These are phyloP conservation scores for Colletotrichum sp. DNA, from an alignment of 2,329 filamentous ascomycete genomes.

Conservation along the genomic window DNA sequence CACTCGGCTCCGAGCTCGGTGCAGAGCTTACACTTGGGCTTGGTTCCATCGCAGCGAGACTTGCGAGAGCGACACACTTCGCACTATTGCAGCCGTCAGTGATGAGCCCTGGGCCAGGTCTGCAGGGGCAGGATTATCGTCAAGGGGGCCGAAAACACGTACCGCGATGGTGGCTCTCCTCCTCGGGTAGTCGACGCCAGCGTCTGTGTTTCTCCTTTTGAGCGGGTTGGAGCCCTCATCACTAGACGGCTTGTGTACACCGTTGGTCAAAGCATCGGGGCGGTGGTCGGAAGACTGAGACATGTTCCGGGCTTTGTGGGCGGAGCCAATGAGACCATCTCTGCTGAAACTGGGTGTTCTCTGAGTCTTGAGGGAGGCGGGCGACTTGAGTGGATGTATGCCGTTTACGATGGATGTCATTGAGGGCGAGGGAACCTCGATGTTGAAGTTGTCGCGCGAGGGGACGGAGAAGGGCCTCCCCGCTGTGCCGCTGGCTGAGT, in stretches of 20 bases:
- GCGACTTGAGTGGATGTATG: constrained; percentile 53
- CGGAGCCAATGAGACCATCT: constrained; percentile 58
- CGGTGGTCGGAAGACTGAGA: constrained; percentile 59
- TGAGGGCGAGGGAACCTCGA: constrained; percentile 53
- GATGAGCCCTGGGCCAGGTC: not conserved
- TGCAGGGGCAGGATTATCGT: constrained; percentile 10
- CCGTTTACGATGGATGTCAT: constrained; percentile 47
- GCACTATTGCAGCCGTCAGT: constrained; percentile 56
- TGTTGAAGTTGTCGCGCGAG: constrained; percentile 51
- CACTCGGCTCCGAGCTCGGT: constrained; percentile 83
- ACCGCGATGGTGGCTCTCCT: constrained; percentile 71
- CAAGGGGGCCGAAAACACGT: constrained; percentile 36
- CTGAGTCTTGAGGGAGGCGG: constrained; percentile 51
- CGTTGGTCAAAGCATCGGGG: constrained; percentile 46
- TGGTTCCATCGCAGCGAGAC: constrained; percentile 78
- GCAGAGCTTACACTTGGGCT: constrained; percentile 86
- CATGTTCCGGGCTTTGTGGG: constrained; percentile 59
- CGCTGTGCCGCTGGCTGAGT: constrained; percentile 42
- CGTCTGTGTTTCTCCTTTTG: constrained; percentile 67
- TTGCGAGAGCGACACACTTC: constrained; percentile 83
- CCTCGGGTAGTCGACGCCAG: constrained; percentile 67
- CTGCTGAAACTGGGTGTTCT: constrained; percentile 57
- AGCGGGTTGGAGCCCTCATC: constrained; percentile 64
- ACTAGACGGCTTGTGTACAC: constrained; percentile 47
- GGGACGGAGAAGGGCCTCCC: constrained; percentile 50